Percentiles rank a stretch among this genome's conserved stretches.
Conservation (phyloP, 495 filamentous ascomycete genomes). For the Xylaria bambusicola region DNA sequence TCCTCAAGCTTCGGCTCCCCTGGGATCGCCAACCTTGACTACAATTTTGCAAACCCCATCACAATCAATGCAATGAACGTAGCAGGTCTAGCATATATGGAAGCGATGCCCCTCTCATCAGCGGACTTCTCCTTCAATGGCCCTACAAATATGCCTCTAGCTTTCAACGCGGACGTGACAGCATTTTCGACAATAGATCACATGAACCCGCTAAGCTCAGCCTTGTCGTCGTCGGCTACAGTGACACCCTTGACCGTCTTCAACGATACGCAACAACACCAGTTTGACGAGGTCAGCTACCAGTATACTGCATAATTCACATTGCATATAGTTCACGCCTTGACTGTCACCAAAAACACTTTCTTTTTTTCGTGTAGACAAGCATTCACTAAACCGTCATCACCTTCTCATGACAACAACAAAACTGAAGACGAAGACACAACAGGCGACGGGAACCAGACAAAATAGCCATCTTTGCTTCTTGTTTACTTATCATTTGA, state of each 20-base stretch:
- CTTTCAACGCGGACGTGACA: constrained; percentile 24
- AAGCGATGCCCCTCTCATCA: constrained; percentile 41
- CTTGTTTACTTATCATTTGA: too few species aligned
- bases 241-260: constrained; percentile 39
- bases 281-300: constrained; percentile 27
- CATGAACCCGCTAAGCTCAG: constrained; percentile 37
- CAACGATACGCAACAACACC: constrained; percentile 22
- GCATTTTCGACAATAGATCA: constrained; percentile 25
- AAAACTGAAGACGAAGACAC: too few species aligned
- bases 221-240: constrained; percentile 43
- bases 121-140: constrained; percentile 39
- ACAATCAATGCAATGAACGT: constrained; percentile 30
- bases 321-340: too few species aligned
- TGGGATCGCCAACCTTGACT: constrained; percentile 32
- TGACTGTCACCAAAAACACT: too few species aligned
- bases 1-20: constrained; percentile 29
- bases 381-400: too few species aligned
- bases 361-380: too few species aligned
- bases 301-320: constrained; percentile 23
- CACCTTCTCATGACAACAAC: too few species aligned
- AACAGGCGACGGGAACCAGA: too few species aligned
- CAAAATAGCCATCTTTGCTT: too few species aligned
- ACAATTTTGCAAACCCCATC: constrained; percentile 25
- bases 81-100: constrained; percentile 29
- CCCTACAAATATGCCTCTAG: constrained; percentile 27